phyloP scores from a whole-genome alignment of 2,329 filamentous ascomycete genomes.

The Talaromyces sp. region DNA sequence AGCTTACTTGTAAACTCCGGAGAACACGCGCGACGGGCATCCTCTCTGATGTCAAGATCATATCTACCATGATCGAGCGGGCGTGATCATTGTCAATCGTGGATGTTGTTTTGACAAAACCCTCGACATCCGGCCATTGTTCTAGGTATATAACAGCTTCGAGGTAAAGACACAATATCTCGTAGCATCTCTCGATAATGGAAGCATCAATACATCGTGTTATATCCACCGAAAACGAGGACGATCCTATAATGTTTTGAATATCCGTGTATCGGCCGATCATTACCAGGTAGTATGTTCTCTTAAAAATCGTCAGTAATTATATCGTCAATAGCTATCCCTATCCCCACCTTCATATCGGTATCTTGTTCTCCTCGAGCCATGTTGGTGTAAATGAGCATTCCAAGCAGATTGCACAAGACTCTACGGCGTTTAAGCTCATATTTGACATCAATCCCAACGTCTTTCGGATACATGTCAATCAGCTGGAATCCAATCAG shows the following conservation, averaged over 20 bases:
- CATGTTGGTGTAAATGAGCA: constrained; percentile 45
- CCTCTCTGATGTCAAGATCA: constrained; percentile 2
- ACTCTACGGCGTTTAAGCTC: constrained; percentile 59
- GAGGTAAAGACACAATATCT: constrained; percentile 10
- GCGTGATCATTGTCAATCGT: background rate
- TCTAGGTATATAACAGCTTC: constrained; percentile 9
- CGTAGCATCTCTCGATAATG: background rate
- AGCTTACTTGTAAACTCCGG: background rate
- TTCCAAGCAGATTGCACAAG: constrained; percentile 66
- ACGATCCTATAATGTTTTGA: background rate
- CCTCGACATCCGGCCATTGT: background rate
- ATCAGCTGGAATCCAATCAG: constrained; percentile 44
- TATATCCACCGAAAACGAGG: background rate
- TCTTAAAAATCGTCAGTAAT: background rate
- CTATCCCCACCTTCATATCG: constrained; percentile 34
- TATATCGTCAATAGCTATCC: background rate
- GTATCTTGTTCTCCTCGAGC: constrained; percentile 45
- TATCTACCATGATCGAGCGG: constrained; percentile 3
- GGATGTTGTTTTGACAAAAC: background rate
- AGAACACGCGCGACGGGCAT: background rate
- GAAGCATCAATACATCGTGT: background rate
- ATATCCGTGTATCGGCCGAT: background rate
- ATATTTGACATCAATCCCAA: constrained; percentile 25
- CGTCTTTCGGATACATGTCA: constrained; percentile 31
- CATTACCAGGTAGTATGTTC: background rate